phyloP scores from a whole-genome alignment of 2,329 filamentous ascomycete species.

The Ascochyta fabae region DNA sequence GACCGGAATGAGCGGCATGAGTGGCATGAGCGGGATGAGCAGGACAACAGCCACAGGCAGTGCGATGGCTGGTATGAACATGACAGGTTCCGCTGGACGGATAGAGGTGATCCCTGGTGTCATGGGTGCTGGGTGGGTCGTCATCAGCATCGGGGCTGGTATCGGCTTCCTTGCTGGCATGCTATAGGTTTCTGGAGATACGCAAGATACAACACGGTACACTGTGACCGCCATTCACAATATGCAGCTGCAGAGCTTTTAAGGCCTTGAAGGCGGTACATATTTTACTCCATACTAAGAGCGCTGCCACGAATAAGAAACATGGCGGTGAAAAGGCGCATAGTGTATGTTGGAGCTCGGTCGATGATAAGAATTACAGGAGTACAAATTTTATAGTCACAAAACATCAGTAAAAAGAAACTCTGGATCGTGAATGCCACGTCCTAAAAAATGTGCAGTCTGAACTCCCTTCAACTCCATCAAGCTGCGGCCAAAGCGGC shows the following conservation, averaged over 20 bases:
- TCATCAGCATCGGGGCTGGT: constrained; percentile 29
- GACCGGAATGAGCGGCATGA: constrained; percentile 8
- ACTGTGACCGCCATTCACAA: background rate
- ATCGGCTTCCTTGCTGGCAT: constrained; percentile 19
- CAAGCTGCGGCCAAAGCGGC: background rate
- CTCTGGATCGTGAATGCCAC: no score
- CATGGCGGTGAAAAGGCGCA: background rate
- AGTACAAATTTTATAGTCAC: no score
- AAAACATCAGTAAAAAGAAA: no score
- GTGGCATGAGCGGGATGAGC: constrained; percentile 14
- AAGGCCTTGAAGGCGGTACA: background rate
- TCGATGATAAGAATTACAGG: no score
- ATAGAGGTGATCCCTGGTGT: constrained; percentile 12
- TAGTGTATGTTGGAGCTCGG: background rate
- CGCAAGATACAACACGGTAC: background rate
- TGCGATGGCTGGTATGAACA: constrained; percentile 47
- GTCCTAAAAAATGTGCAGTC: background rate
- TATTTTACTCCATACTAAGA: background rate
- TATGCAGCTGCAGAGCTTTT: background rate
- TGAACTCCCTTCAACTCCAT: background rate
- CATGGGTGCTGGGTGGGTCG: constrained; percentile 16
- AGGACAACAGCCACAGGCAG: constrained; percentile 50
- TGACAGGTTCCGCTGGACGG: constrained; percentile 17
- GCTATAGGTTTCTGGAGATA: constrained; percentile 6
- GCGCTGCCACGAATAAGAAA: no score